Base-by-base conservation (phyloP, 73 alveolate genomes). In the Uronychia binucleata region DNA sequence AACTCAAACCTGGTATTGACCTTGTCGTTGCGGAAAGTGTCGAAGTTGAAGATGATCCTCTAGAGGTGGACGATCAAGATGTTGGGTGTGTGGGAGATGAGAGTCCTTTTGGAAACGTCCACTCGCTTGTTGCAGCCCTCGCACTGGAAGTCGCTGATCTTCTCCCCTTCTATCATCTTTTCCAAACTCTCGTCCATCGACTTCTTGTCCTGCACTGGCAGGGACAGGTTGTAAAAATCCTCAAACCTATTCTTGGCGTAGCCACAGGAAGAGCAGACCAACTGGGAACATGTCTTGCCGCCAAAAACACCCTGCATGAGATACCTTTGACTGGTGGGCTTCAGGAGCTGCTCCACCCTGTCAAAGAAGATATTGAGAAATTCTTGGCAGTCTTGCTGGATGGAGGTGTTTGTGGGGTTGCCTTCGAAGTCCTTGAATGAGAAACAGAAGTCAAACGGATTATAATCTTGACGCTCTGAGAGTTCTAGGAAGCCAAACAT, bases 381-480 rank as follows among this genome's bases (percentile, higher is more conserved):
- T 92, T 98, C 99, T 93, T 98, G 95, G 77, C 99, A 92, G 90
- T 98, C 99, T 80, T 97, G 94, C 83, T 98, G 95, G n/a, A 96
- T 87, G 8, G 96, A 95, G 0, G 97, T 93, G 60, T 97, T 98
- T 1, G 98, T 97, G n/a, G 99, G 99, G 67, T 93, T 93, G 31
- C 99, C 99, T 75, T 95, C 98, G 78, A 84, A 93, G 88, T 98
- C 99, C 86, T 98, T 98, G 80, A 98, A 97, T 26, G 99, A 82
- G 81, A 83, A 97, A 80, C 99, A 95, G 67, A 97, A 98, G n/a
- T 88, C 98, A 30, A 85, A 31, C 13, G 99, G 99, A 90, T 97
- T 90, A 81, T 95, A 98, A 86, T 95, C 98, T 77, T 88, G 83
- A 87, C 98, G 90, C 78, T 98, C 99, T 58, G 98, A 85, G 59